Conservation (phyloP, 495 filamentous ascomycete species). For the Bacidia gigantensis region DNA sequence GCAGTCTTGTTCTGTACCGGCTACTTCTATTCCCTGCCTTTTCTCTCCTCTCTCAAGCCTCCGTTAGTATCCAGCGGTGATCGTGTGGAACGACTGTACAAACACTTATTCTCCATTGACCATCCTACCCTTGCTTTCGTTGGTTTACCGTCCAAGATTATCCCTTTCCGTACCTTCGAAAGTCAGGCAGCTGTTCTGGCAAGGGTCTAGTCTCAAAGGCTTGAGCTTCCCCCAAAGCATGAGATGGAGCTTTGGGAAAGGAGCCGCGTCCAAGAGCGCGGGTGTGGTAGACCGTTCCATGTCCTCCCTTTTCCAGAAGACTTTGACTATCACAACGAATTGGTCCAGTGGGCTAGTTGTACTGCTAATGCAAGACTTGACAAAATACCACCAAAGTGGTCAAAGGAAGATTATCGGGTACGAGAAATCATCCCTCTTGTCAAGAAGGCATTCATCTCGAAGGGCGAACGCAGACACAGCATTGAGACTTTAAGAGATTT, state of each 20-base stretch:
- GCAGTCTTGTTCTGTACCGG: slow-evolving; percentile 61
- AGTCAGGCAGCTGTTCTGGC: slow-evolving; percentile 67
- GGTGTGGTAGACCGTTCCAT: slow-evolving; percentile 44
- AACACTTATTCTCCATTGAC: slow-evolving; percentile 62
- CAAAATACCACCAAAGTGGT: slow-evolving; percentile 56
- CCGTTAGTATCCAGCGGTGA: slow-evolving; percentile 51
- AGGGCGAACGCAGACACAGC: slow-evolving; percentile 28
- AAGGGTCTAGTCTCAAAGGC: slow-evolving; percentile 54
- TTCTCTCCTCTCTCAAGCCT: slow-evolving; percentile 45
- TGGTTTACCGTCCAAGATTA: slow-evolving; percentile 60
- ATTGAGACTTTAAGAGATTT: slow-evolving; percentile 42
- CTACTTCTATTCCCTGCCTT: slow-evolving; percentile 59
- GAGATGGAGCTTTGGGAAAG: slow-evolving; percentile 59
- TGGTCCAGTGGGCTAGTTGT: slow-evolving; percentile 45
- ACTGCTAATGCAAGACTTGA: slow-evolving; percentile 37
- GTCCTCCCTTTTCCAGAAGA: slow-evolving; percentile 59
- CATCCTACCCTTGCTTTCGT: slow-evolving; percentile 71
- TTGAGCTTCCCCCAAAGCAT: slow-evolving; percentile 43
- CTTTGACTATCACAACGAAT: slow-evolving; percentile 59
- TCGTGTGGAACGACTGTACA: slow-evolving; percentile 53
- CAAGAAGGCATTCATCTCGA: slow-evolving; percentile 37
- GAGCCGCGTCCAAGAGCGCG: slow-evolving; percentile 25
- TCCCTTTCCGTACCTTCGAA: slow-evolving; percentile 71
- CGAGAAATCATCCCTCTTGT: slow-evolving; percentile 41
- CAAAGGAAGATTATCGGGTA: slow-evolving; percentile 49